These are phyloP conservation scores for Lepidium africanum DNA, from an alignment of 345 rosid species.

Conservation along the genomic window DNA sequence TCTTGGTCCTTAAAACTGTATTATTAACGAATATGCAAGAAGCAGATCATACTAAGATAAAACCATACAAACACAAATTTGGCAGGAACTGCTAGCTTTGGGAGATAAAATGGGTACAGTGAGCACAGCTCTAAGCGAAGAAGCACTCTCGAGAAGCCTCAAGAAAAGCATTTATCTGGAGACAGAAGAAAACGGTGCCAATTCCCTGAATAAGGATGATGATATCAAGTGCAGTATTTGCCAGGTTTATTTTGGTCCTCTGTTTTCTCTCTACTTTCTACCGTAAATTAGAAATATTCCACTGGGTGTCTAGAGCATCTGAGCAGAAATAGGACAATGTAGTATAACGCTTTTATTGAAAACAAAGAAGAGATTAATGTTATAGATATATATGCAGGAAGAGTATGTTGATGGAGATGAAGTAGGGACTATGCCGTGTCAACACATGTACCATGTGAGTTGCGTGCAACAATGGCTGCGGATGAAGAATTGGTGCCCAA, in stretches of 20 bases:
- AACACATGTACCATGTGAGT: slow-evolving; percentile 60
- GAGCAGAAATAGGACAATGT: not conserved
- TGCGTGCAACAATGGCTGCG: slow-evolving; percentile 85
- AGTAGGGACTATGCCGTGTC: slow-evolving; percentile 67
- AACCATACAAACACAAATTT: not conserved
- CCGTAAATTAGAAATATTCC: not conserved
- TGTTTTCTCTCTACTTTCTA: not conserved
- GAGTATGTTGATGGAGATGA: slow-evolving; percentile 73
- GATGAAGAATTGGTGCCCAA: slow-evolving; percentile 94
- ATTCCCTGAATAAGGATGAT: slow-evolving; percentile 8
- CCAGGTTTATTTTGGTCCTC: slow-evolving; percentile 45
- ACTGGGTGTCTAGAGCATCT: not conserved
- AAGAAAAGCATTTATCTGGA: slow-evolving; percentile 42
- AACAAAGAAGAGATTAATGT: slow-evolving; percentile 7
- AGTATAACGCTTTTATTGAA: not conserved
- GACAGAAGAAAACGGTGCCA: slow-evolving; percentile 23
- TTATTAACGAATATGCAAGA: not conserved
- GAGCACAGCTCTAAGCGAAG: slow-evolving; percentile 93
- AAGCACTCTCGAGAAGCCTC: slow-evolving; percentile 62
- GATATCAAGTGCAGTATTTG: slow-evolving; percentile 86
- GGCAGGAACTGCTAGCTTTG: slow-evolving; percentile 85
- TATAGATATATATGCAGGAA: slow-evolving; percentile 44
- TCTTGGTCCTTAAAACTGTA: not conserved
- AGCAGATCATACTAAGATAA: not conserved
- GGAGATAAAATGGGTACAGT: slow-evolving; percentile 94